Percentiles rank a stretch among this genome's conserved stretches.
Conservation (phyloP, 2,329 filamentous ascomycete genomes). For the Drechslera avenae region DNA sequence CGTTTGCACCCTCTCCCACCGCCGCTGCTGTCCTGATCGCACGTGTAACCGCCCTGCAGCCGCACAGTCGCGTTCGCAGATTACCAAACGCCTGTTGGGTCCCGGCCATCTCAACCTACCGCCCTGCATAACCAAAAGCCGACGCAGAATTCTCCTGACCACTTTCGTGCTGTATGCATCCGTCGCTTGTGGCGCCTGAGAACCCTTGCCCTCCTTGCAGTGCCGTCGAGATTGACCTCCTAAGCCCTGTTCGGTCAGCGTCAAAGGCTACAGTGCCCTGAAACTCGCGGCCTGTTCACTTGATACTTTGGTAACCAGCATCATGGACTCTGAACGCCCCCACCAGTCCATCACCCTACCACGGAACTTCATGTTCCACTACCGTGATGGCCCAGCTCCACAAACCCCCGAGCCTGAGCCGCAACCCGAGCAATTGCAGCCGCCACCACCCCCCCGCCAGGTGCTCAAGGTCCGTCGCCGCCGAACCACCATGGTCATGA, state of each 20-base stretch:
- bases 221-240: constrained; percentile 23
- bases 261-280: constrained; percentile 16
- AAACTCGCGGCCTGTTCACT: constrained; percentile 6
- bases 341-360: constrained; percentile 58
- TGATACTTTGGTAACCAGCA: constrained; percentile 8
- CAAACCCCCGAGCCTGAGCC: constrained; percentile 54
- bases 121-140: constrained; percentile 36
- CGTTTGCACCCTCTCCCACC: constrained; percentile 22
- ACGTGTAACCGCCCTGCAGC: constrained; percentile 41
- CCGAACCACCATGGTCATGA: constrained; percentile 44
- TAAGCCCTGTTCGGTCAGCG: constrained; percentile 9
- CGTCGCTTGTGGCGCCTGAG: constrained; percentile 18
- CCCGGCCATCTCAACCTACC: constrained; percentile 27
- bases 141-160: constrained; percentile 20
- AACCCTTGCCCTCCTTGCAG: constrained; percentile 34
- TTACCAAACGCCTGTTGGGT: constrained; percentile 38
- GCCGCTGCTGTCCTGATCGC: constrained; percentile 31
- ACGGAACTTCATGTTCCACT: constrained; percentile 57
- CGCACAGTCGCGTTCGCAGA: constrained; percentile 45
- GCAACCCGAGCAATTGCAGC: constrained; percentile 42
- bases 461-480: constrained; percentile 56
- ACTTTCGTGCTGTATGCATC: constrained; percentile 16
- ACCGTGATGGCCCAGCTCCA: constrained; percentile 52
- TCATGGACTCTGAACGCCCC: constrained; percentile 52
- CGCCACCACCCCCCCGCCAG: constrained; percentile 54